phyloP scores from a whole-genome alignment of 805 yeast species.

The Isabelozyma pseudorhagii region DNA sequence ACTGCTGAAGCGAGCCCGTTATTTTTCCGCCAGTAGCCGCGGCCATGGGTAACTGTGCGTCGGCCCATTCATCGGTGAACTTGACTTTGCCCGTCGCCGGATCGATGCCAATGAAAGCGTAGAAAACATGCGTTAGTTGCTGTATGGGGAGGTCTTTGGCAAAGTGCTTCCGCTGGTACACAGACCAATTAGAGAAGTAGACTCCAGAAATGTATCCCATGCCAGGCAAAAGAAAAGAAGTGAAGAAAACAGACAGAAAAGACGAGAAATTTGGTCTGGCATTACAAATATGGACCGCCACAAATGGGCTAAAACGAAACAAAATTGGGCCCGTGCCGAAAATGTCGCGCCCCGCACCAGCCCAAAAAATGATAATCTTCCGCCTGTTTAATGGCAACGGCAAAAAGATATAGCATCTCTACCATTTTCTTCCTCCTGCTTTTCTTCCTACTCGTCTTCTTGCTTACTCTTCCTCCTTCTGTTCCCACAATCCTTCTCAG shows the following conservation, averaged over 20 bases:
- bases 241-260: conserved; percentile 1
- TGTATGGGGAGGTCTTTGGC: conserved; percentile 62
- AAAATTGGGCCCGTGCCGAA: no score
- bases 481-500: not conserved
- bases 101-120: conserved; percentile 70
- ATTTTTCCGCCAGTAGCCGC: conserved; percentile 10
- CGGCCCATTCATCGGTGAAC: conserved; percentile 67
- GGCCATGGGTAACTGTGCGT: conserved; percentile 40
- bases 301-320: no score
- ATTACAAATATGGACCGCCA: no score
- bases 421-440: no score
- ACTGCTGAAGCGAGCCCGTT: conserved; percentile 50
- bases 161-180: conserved; percentile 40
- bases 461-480: no score
- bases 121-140: conserved; percentile 64
- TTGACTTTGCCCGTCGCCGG: conserved; percentile 48
- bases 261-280: not conserved
- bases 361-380: no score
- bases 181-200: conserved; percentile 53
- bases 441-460: no score
- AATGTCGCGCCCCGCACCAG: no score
- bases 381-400: not conserved
- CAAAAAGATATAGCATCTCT: not conserved
- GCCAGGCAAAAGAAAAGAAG: not conserved
- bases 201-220: conserved; percentile 24